Percentiles rank a stretch among this genome's conserved stretches.
These are phyloP conservation scores for Turnera subulata DNA, from an alignment of 345 rosid species.

Conservation along the genomic window DNA sequence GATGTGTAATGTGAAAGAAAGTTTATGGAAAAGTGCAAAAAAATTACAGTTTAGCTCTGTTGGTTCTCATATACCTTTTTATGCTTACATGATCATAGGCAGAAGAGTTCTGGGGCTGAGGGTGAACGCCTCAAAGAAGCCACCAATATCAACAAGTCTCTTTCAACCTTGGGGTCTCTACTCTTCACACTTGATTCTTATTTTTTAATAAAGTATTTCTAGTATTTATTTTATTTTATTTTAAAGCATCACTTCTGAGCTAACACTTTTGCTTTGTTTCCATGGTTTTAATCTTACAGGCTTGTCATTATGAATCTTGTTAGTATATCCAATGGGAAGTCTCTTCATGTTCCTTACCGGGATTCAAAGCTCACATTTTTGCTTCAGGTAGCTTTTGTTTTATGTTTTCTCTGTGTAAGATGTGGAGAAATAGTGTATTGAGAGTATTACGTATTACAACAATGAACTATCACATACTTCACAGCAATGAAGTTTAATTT, in stretches of 20 bases:
- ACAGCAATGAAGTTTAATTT: too few species aligned
- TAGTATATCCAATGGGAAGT: conserved; percentile 88
- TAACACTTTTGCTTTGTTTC: not conserved
- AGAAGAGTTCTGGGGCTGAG: conserved; percentile 98
- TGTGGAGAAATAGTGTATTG: too few species aligned
- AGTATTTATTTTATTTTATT: not conserved
- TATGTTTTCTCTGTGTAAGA: too few species aligned
- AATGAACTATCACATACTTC: too few species aligned
- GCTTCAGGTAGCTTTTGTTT: conserved; percentile 64
- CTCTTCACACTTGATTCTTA: not conserved
- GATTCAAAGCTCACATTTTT: conserved; percentile 98
- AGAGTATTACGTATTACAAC: too few species aligned
- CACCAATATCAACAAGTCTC: conserved; percentile 94
- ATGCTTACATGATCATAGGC: conserved; percentile 38
- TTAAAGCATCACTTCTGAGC: conserved; percentile 2
- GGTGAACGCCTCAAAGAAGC: conserved; percentile 99
- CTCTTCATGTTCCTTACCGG: conserved; percentile 94
- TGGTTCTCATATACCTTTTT: not conserved
- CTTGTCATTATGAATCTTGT: conserved; percentile 99
- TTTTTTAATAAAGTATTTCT: not conserved
- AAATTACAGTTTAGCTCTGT: not conserved
- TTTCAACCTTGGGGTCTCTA: conserved; percentile 94
- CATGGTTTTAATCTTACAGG: conserved; percentile 39
- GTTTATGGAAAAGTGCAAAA: not conserved
- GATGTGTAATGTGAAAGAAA: not conserved